phyloP scores from a whole-genome alignment of 305 asterid species.

The Fraxinus ornus region DNA sequence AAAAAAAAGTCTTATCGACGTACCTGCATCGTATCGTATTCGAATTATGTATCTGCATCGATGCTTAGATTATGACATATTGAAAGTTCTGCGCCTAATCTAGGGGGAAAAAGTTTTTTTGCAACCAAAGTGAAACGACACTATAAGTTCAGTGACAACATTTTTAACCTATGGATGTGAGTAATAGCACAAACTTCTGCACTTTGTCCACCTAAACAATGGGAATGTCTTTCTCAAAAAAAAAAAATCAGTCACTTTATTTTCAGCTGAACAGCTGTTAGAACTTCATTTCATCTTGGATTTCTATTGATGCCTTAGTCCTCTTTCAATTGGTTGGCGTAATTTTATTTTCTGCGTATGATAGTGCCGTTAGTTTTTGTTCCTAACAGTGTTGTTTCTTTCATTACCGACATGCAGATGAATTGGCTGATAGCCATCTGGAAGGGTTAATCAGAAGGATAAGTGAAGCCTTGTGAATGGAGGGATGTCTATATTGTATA shows the following conservation, averaged over 20 bases:
- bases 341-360: neutral
- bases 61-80: neutral
- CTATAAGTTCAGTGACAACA: neutral
- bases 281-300: neutral
- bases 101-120: neutral
- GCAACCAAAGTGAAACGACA: neutral
- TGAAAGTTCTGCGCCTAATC: neutral
- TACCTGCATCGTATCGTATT: neutral
- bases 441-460: neutral
- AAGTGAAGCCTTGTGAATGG: neutral
- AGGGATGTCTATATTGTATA: constrained; percentile 24
- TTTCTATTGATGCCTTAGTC: neutral
- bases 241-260: neutral
- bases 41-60: neutral
- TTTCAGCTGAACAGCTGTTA: neutral
- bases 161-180: neutral
- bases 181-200: neutral
- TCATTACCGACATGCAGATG: neutral
- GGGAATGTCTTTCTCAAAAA: neutral
- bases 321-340: neutral
- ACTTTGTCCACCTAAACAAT: neutral
- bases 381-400: neutral
- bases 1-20: neutral
- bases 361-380: neutral
- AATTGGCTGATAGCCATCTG: neutral